Percentiles rank a stretch among this genome's conserved stretches.
These are phyloP conservation scores for Rhizopus stolonifer DNA, from an alignment of 371 early-diverging fungal species.

Conservation along the genomic window DNA sequence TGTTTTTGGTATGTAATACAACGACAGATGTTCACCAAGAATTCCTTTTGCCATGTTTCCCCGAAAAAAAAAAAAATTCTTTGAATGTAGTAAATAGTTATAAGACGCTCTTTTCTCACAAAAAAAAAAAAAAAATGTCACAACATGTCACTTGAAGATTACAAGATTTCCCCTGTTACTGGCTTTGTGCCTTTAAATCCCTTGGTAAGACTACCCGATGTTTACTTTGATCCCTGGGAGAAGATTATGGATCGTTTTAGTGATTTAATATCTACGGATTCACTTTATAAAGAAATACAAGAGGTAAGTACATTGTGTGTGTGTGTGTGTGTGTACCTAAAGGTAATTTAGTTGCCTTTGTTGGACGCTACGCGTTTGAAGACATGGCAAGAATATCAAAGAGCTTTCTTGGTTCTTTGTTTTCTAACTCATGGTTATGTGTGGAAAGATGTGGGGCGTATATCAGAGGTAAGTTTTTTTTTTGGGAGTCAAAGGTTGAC, in stretches of 20 bases:
- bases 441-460: slow-evolving; percentile 82
- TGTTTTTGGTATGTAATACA: too few relatives aligned
- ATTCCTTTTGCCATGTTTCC: too few relatives aligned
- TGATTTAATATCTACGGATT: slow-evolving; percentile 74
- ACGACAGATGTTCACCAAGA: too few relatives aligned
- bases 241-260: slow-evolving; percentile 73
- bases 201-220: slow-evolving; percentile 71
- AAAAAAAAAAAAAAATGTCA: too few relatives aligned
- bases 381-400: slow-evolving; percentile 68
- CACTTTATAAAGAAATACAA: slow-evolving; percentile 66
- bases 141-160: slow-evolving; percentile 68
- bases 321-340: background rate
- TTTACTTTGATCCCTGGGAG: slow-evolving; percentile 92
- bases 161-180: slow-evolving; percentile 79
- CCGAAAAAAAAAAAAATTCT: too few relatives aligned
- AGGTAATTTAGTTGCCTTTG: slow-evolving; percentile 64
- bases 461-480: slow-evolving; percentile 73
- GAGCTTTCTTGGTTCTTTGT: slow-evolving; percentile 85
- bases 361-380: slow-evolving; percentile 63
- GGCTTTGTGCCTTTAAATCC: slow-evolving; percentile 86
- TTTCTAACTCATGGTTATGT: slow-evolving; percentile 91
- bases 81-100: too few relatives aligned
- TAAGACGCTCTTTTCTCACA: too few relatives aligned
- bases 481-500: background rate
- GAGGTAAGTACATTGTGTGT: slow-evolving; percentile 56